Evolutionary conservation across 176 grass and related monocot genomes (phyloP), one percentile per base, ranked within the genome.

Genomic region (Phragmites australis): DNA sequence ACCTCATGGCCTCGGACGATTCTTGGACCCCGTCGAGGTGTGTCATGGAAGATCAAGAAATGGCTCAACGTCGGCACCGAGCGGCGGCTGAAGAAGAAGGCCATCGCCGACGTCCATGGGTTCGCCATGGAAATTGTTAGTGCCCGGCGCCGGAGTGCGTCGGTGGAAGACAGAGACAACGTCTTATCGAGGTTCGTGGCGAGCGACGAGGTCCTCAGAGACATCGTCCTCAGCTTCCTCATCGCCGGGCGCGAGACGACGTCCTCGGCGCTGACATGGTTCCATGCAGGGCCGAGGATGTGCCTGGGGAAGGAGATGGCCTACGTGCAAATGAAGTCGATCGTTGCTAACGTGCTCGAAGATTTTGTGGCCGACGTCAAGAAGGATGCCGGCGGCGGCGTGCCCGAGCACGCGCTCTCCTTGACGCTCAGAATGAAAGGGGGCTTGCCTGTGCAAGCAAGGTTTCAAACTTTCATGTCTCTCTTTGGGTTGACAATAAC

Each of bases 221-320:
- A 91, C 34, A 48, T 67, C 12, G 66, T 91, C 6, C 72, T 60
- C 15, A 91, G n/a, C 66, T 85, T 91, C 69, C 43, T 91, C 18
- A 19, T 91, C 34, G 89, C 89, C 32, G 81, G 89, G 1, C 82
- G 85, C 10, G 89, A 91, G 18, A 88, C 72, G 2, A 88, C 85
- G 16, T 82, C 89, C 19, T 74, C 85, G 3, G 89, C 72, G 23
- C 72, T 91, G 53, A 78, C 81, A 16, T 91, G 89, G 88, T 93
- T 90, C 41, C 77, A 81, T 18, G 86, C 65, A 16, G 78, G 82
- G 30, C 76, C 65, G 0, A 78, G 87, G 75, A 62, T 62, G 57
- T 92, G 84, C 21, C 68, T 87, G 1, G 88, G 84, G 19, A 81
- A 83, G 74, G 82, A 87, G 70, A 87, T 88, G 84, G 84, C 81